These are phyloP conservation scores for Venturia effusa DNA, from an alignment of 2,329 filamentous ascomycete species.

Conservation along the genomic window DNA sequence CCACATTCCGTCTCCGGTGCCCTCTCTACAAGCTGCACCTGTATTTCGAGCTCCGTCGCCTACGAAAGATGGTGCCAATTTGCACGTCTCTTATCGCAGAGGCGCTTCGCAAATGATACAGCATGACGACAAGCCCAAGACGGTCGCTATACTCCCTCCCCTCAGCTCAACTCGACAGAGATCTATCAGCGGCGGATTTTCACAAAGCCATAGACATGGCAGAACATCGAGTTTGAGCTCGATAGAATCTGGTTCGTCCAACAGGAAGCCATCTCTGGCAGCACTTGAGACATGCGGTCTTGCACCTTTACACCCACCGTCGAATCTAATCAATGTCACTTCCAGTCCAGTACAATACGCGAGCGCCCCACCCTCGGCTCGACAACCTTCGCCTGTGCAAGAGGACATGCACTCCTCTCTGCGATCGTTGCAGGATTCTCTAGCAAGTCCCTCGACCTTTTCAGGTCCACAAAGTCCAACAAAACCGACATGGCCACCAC, in stretches of 20 bases:
- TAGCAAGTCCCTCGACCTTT: slow-evolving; percentile 5
- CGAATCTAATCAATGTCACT: background rate
- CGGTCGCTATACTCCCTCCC: slow-evolving; percentile 9
- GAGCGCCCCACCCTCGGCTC: background rate
- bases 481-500: slow-evolving; percentile 35
- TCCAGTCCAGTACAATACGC: background rate
- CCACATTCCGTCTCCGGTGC: background rate
- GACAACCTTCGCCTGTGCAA: background rate
- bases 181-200: background rate
- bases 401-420: background rate
- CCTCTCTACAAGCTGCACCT: slow-evolving; percentile 4
- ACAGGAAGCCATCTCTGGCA: slow-evolving; percentile 4
- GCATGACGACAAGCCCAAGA: background rate
- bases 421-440: background rate
- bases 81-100: slow-evolving; percentile 11
- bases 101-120: slow-evolving; percentile 9
- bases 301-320: background rate
- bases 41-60: slow-evolving; percentile 6
- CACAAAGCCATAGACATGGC: background rate
- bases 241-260: slow-evolving; percentile 6
- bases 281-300: slow-evolving; percentile 4
- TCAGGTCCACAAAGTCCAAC: slow-evolving; percentile 44
- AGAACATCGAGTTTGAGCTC: slow-evolving; percentile 10
- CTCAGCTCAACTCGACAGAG: background rate
- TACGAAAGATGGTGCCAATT: background rate